A percentile compares a stretch with the other conserved stretches of the same genome.
phyloP scores from a whole-genome alignment of 2,329 filamentous ascomycete genomes.

The Ciborinia camelliae region DNA sequence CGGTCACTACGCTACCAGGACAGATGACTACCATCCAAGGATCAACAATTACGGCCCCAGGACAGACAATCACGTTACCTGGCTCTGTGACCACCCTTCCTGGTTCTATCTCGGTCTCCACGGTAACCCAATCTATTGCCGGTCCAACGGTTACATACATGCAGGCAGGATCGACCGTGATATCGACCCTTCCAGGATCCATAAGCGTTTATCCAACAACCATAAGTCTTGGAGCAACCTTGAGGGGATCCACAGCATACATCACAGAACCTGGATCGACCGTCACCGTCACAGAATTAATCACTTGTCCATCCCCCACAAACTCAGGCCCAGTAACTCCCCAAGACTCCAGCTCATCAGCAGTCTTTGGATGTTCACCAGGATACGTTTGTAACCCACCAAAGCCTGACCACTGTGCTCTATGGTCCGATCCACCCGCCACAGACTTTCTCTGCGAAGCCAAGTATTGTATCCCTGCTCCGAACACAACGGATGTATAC shows the following conservation, averaged over 20 bases:
- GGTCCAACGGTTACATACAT: slow-evolving; percentile 7
- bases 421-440: slow-evolving; percentile 42
- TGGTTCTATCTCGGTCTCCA: slow-evolving; percentile 11
- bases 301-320: slow-evolving; percentile 30
- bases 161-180: slow-evolving; percentile 22
- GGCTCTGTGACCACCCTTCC: slow-evolving; percentile 9
- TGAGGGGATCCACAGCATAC: slow-evolving; percentile 16
- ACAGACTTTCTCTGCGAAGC: slow-evolving; percentile 41
- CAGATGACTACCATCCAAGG: background rate
- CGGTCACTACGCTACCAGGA: background rate
- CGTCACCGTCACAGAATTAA: slow-evolving; percentile 23
- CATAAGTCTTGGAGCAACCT: slow-evolving; percentile 12
- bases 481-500: slow-evolving; percentile 31
- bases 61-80: background rate
- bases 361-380: slow-evolving; percentile 44
- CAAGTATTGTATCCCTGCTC: slow-evolving; percentile 40
- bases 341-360: slow-evolving; percentile 31
- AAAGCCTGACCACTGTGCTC: slow-evolving; percentile 40
- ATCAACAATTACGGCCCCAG: slow-evolving; percentile 5
- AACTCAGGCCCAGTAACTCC: slow-evolving; percentile 27
- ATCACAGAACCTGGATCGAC: slow-evolving; percentile 20
- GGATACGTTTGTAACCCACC: slow-evolving; percentile 43
- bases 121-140: slow-evolving; percentile 11
- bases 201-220: slow-evolving; percentile 21
- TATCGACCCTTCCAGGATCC: slow-evolving; percentile 16